Conservation (phyloP, 805 yeast species). For the Kazachstania africana region DNA sequence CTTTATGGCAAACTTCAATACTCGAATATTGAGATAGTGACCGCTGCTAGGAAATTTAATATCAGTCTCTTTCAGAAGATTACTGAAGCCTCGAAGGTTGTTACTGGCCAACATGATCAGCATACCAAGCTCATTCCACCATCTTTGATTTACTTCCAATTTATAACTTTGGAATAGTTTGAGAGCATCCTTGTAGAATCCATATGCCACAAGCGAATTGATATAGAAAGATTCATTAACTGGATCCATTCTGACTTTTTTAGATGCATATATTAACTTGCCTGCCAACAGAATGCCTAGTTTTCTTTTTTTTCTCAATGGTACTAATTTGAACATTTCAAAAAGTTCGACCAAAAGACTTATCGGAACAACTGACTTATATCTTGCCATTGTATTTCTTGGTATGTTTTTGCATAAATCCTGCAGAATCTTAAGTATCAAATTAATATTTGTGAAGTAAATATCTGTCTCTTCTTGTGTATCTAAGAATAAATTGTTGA, state of each 20-base stretch:
- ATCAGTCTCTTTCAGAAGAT: conserved; percentile 21
- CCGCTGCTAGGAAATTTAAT: conserved; percentile 12
- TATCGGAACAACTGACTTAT: conserved; percentile 11
- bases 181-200: conserved; percentile 27
- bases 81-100: conserved; percentile 28
- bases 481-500: background rate
- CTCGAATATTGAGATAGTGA: conserved; percentile 29
- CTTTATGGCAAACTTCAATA: conserved; percentile 27
- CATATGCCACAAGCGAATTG: conserved; percentile 30
- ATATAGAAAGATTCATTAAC: conserved; percentile 41
- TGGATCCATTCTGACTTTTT: conserved; percentile 37
- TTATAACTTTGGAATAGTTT: conserved; percentile 28
- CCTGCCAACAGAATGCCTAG: conserved; percentile 32
- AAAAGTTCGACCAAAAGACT: conserved; percentile 29
- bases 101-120: conserved; percentile 28
- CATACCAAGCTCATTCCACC: conserved; percentile 44
- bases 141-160: conserved; percentile 31
- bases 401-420: conserved; percentile 9
- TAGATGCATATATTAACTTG: conserved; percentile 30
- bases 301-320: conserved; percentile 23
- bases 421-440: conserved; percentile 11
- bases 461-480: background rate
- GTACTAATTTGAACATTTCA: conserved; percentile 30
- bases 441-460: conserved; percentile 10
- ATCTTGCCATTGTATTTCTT: conserved; percentile 3